Evolutionary conservation across 352 stramenopile species (phyloP), one percentile per base, ranked within the genome.

Genomic region (Pythium chondricola): DNA sequence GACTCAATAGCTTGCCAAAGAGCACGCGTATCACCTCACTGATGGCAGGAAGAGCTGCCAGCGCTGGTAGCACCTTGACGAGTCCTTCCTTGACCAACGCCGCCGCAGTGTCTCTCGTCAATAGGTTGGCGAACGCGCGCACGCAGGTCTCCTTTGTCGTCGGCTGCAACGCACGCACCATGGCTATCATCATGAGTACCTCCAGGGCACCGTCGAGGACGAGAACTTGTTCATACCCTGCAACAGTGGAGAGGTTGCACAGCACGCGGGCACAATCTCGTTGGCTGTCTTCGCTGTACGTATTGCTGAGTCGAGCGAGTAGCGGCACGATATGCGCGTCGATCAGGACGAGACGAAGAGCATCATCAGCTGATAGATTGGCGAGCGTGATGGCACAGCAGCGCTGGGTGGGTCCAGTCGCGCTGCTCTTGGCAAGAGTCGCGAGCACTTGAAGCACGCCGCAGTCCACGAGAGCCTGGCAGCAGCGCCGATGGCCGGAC

Each of bases 211-310:
- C 75, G 64, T 88, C 71, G 10, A 24, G 37, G 16, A 87, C 76
- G 0, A 93, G 61, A 6, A 53, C 35, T 10, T 47, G 33, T 56
- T 93, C 81, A 3, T 67, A 48, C 0, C 73, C 78, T 1, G 49
- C 37, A 5, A 88, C 64, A 32, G 53, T 79, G 14, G 78, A 88
- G 13, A 93, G 55, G 25, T 90, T 88, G 51, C 74, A 88, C 4
- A 93, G 37, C 3, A 88, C 68, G 39, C 76, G 78, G 1, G 76
- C 75, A 33, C 78, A 90, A 25, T 92, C 77, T 5, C 74, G 67
- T 47, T 92, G 81, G 24, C 63, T 86, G 18, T 88, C 75, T 65
- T 90, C 81, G 33, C 81, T 92, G 63, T 91, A 89, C 10, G 76
- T 88, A 36, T 91, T 85, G 52, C 77, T 91, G 4, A 88, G 58